Evolutionary conservation across 257 asterid species (phyloP), one percentile per base, ranked within the genome.

Genomic region (Orobanche coerulescens): DNA sequence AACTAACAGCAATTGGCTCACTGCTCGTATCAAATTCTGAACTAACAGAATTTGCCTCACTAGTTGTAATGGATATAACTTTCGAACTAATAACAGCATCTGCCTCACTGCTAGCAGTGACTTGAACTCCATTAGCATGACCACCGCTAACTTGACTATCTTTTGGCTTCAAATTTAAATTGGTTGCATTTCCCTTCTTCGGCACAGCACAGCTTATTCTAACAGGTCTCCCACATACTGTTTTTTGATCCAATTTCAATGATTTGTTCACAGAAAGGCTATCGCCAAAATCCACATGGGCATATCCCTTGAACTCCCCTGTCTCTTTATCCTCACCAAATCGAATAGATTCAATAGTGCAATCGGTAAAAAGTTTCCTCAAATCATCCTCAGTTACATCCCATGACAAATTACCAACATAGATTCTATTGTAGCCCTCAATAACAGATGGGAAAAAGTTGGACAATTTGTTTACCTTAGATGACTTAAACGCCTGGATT

Each of bases 271-370:
- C 61, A 23, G 96, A 93, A 25, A 58, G 65, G 68, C 68, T 61
- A 66, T 89, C 87, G 0, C 86, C 76, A 58, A 89, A 93, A 70
- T 93, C 92, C 50, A 89, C 85, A 62, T 93, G 99, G 55, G 85
- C 95, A 54, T 84, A 93, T 14, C 97, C 95, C 64, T 80, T 78
- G 82, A 93, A 93, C 68, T 89, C 96, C 36, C 82, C 82, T 0
- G 94, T 84, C 76, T 81, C 96, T 71, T 86, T 89, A 75, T 93
- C 92, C 75, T 79, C 74, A 25, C 97, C 99, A n/a, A 86, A 83
- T 22, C 94, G 84, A 62, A 93, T 73, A 26, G 94, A 81, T 24
- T 77, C 24, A 34, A 93, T 73, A 15, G 47, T 62, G 75, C 91
- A 93, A 56, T 61, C 82, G 13, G 81, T 69, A 67, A 87, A 82